Percentiles rank a stretch among this genome's conserved stretches.
These are phyloP conservation scores for Colletotrichum sp. DNA, from an alignment of 2,329 filamentous ascomycete species.

Conservation along the genomic window DNA sequence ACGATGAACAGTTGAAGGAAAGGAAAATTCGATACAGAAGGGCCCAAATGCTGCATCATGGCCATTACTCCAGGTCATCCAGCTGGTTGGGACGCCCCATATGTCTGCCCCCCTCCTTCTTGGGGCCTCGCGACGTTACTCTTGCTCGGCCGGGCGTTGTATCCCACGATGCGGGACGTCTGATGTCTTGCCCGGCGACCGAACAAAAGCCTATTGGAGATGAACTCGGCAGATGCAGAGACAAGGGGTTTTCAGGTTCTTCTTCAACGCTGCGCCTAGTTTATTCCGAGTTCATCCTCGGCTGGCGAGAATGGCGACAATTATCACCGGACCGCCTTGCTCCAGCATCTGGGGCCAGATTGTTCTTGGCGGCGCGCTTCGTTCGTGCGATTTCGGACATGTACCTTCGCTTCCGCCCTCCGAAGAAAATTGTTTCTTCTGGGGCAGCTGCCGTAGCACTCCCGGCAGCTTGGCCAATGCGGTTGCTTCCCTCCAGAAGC, in stretches of 20 bases:
- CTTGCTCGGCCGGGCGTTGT: neutral
- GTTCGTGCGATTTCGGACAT: conserved; percentile 14
- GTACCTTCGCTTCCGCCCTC: neutral
- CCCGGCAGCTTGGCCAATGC: conserved; percentile 6
- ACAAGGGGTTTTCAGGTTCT: neutral
- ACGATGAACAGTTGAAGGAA: neutral
- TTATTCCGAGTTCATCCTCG: conserved; percentile 9
- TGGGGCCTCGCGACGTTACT: neutral
- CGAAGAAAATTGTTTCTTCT: neutral
- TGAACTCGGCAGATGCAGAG: neutral
- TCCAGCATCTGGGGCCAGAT: neutral
- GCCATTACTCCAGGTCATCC: neutral
- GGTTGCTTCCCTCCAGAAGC: neutral
- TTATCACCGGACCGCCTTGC: neutral
- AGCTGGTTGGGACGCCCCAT: neutral
- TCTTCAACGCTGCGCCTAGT: neutral
- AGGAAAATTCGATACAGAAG: neutral
- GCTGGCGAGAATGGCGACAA: neutral
- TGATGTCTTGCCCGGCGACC: conserved; percentile 12
- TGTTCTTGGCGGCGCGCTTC: conserved; percentile 6
- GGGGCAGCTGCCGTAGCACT: neutral
- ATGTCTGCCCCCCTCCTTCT: neutral
- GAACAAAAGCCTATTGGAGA: conserved; percentile 6
- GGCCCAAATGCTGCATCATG: neutral
- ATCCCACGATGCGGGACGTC: neutral